Base-by-base conservation (phyloP, 2,329 filamentous ascomycete species). In the Colletotrichum karsti region DNA sequence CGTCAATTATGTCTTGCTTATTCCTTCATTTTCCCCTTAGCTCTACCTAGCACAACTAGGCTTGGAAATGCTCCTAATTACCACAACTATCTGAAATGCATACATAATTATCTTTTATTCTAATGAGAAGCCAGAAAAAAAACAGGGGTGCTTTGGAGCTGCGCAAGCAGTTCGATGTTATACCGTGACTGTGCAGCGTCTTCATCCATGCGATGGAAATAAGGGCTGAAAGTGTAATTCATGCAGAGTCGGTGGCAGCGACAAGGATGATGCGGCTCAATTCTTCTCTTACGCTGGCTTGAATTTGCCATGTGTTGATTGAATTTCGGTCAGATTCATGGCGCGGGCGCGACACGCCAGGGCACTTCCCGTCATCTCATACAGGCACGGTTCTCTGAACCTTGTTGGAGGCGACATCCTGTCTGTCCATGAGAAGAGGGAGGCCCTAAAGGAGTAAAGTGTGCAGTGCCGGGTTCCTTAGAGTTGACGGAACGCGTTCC, bases 351-450 rank as follows among this genome's bases (percentile, higher is more conserved):
- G 60, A 67, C 53, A 54, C 44, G 60, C 28, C 65, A 58, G 61
- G 65, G 65, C 39, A 39, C 65, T 65, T 68, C 65, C 53, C 54
- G 65, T 65, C 65, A 54, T 68, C 65, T 59, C 60, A 68, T 59
- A 64, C 65, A 65, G 44, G 54, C 39, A 67, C 61, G 30, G 53
- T 44, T 65, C 33, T 64, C 30, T 41, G 54, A 65, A 68, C 61
- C 54, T 65, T 65, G 53, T 18, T 26, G 24, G 48, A 54, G 58
- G 35, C 44, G 42, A 20, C 20, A 60, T 50, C 42, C 24, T 42
- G 22, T 33, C n/a, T n/a, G n/a, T n/a, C n/a, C n/a, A n/a, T n/a
- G n/a, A n/a, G n/a, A 20, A 28, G 57, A 9, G n/a, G 24, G 22
- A 41, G 57, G 46, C 48, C 50, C 46, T 18, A 30, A 53, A 54